phyloP scores from a whole-genome alignment of 495 filamentous ascomycete genomes.

The Coniosporium apollinis region DNA sequence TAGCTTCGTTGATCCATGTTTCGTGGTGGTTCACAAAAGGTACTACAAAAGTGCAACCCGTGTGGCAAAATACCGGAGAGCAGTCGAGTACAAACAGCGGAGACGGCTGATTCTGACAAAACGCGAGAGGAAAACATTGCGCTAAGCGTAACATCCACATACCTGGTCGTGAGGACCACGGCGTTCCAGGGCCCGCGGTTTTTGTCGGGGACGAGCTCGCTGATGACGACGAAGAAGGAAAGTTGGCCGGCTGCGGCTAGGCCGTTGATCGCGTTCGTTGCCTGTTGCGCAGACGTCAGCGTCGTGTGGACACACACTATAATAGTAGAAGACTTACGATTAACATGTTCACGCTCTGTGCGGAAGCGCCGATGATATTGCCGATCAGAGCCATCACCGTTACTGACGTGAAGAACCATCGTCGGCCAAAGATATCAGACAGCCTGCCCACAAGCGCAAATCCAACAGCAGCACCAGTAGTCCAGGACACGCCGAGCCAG shows the following conservation, averaged over 20 bases:
- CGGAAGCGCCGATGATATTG: constrained; percentile 14
- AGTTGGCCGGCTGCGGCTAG: constrained; percentile 7
- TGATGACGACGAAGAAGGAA: constrained; percentile 9
- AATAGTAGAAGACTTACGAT: too few relatives aligned
- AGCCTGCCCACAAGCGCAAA: constrained; percentile 30
- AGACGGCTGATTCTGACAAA: too few relatives aligned
- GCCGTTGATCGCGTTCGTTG: too few relatives aligned
- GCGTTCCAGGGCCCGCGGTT: too few relatives aligned
- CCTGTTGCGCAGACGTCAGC: not conserved
- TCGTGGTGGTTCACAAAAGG: not conserved
- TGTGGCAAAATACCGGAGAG: constrained; percentile 5
- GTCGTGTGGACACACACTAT: too few relatives aligned
- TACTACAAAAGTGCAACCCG: not conserved
- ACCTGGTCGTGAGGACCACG: too few relatives aligned
- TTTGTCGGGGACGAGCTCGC: constrained; percentile 10
- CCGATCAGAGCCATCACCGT: constrained; percentile 13
- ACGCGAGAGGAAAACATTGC: too few relatives aligned
- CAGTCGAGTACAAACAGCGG: too few relatives aligned
- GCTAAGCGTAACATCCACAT: too few relatives aligned
- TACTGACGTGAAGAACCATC: constrained; percentile 21
- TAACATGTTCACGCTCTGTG: constrained; percentile 12
- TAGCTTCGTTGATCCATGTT: not conserved
- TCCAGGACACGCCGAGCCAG: too few relatives aligned
- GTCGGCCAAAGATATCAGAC: constrained; percentile 37
- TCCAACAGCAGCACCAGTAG: too few relatives aligned